Evolutionary conservation across 768 basidiomycete genomes (phyloP).

Genomic region (Tremella mesenterica): DNA sequence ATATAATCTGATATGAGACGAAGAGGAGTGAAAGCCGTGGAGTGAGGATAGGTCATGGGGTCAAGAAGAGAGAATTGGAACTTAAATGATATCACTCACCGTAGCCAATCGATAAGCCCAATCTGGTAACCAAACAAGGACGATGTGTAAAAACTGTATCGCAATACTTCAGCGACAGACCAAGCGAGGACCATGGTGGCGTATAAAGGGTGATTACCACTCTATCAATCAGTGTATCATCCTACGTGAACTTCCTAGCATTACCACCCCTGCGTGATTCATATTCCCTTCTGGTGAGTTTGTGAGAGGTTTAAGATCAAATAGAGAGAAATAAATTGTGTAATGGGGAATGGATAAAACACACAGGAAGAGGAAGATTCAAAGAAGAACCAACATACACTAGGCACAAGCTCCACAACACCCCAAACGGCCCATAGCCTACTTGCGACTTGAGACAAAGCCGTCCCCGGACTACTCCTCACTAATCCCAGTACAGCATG

Average conservation of each 20-base stretch:
- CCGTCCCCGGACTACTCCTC: constrained; percentile 64
- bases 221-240: constrained; percentile 31
- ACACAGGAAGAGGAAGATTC: too few relatives aligned
- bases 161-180: constrained; percentile 82
- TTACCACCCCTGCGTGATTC: too few relatives aligned
- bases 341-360: too few relatives aligned
- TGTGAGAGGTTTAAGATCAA: background rate
- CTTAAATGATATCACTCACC: constrained; percentile 23
- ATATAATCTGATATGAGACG: too few relatives aligned
- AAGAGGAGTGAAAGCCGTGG: too few relatives aligned
- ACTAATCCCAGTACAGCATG: constrained; percentile 76
- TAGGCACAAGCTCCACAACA: constrained; percentile 57
- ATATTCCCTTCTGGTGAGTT: background rate
- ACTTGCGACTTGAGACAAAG: constrained; percentile 68
- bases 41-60: too few relatives aligned
- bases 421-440: constrained; percentile 80
- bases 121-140: constrained; percentile 55
- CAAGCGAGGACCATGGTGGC: constrained; percentile 87
- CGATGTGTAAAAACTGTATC: constrained; percentile 78
- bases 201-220: constrained; percentile 68
- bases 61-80: too few relatives aligned
- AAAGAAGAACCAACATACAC: constrained; percentile 50
- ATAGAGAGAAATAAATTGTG: too few relatives aligned
- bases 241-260: too few relatives aligned
- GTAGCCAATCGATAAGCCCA: constrained; percentile 41